These are phyloP conservation scores for Salix exigua DNA, from an alignment of 345 rosid genomes.

Conservation along the genomic window DNA sequence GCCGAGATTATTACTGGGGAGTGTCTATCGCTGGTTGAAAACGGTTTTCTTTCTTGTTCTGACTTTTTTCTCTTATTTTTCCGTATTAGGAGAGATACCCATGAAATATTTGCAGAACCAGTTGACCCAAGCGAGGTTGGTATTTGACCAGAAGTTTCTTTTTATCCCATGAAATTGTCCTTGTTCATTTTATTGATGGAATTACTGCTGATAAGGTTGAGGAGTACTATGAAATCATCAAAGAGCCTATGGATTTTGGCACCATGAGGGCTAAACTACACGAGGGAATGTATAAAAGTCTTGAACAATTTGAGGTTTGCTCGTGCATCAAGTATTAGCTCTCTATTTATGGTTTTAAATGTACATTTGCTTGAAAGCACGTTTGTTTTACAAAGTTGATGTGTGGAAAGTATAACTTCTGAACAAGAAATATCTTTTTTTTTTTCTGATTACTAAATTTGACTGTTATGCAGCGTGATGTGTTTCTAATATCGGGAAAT, in stretches of 20 bases:
- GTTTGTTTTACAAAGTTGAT: not conserved
- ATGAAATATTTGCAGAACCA: slow-evolving; percentile 64
- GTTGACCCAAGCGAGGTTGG: slow-evolving; percentile 55
- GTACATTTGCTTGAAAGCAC: not conserved
- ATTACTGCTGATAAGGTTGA: slow-evolving; percentile 40
- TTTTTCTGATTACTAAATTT: slow-evolving; percentile 6
- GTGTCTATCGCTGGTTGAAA: not conserved
- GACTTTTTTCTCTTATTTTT: not conserved
- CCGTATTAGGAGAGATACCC: slow-evolving; percentile 49
- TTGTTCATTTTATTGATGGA: slow-evolving; percentile 5
- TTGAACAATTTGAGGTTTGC: slow-evolving; percentile 63
- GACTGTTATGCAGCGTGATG: slow-evolving; percentile 45
- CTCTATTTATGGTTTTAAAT: not conserved
- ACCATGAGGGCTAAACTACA: slow-evolving; percentile 86
- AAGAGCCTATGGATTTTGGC: slow-evolving; percentile 78
- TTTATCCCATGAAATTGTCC: not conserved
- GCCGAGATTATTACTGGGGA: not conserved
- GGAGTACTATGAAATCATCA: slow-evolving; percentile 51
- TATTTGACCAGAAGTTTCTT: slow-evolving; percentile 6
- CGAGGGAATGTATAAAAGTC: slow-evolving; percentile 61
- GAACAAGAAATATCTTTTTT: not conserved
- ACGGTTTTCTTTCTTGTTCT: not conserved
- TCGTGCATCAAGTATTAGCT: slow-evolving; percentile 11
- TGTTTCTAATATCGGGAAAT: slow-evolving; percentile 45
- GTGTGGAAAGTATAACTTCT: not conserved